Evolutionary conservation across 2,329 filamentous ascomycete species (phyloP).

Genomic region (Cladosporium colombiae): DNA sequence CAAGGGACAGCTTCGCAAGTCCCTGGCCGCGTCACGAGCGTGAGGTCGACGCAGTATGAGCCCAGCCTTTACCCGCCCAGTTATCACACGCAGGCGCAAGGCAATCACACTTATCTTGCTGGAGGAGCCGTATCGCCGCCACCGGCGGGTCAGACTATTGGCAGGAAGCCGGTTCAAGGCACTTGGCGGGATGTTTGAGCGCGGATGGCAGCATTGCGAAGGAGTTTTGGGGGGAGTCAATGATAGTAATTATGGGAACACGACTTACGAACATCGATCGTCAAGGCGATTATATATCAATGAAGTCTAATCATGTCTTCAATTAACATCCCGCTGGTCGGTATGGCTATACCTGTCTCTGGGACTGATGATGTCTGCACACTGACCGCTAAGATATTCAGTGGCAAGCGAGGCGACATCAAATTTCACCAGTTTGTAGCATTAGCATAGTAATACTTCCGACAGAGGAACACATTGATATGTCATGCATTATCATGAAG

Average conservation of each 20-base stretch:
- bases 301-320: neutral
- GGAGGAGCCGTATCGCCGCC: slow-evolving; percentile 21
- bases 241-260: slow-evolving; percentile 1
- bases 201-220: neutral
- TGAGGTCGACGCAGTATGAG: slow-evolving; percentile 26
- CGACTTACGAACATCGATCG: slow-evolving; percentile 14
- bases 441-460: no score
- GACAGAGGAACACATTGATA: no score
- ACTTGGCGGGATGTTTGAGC: slow-evolving; percentile 36
- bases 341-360: neutral
- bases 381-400: no score
- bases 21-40: slow-evolving; percentile 19
- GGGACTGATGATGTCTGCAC: neutral
- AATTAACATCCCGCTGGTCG: neutral
- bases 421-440: no score
- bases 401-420: no score
- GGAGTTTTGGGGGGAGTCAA: neutral
- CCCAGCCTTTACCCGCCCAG: slow-evolving; percentile 27
- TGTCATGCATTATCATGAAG: no score
- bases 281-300: neutral
- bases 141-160: slow-evolving; percentile 15
- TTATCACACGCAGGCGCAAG: slow-evolving; percentile 25
- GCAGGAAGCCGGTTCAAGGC: slow-evolving; percentile 38
- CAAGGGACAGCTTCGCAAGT: slow-evolving; percentile 22
- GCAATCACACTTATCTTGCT: slow-evolving; percentile 24